phyloP scores from a whole-genome alignment of 768 basidiomycete species.

The Lactarius sanguifluus region DNA sequence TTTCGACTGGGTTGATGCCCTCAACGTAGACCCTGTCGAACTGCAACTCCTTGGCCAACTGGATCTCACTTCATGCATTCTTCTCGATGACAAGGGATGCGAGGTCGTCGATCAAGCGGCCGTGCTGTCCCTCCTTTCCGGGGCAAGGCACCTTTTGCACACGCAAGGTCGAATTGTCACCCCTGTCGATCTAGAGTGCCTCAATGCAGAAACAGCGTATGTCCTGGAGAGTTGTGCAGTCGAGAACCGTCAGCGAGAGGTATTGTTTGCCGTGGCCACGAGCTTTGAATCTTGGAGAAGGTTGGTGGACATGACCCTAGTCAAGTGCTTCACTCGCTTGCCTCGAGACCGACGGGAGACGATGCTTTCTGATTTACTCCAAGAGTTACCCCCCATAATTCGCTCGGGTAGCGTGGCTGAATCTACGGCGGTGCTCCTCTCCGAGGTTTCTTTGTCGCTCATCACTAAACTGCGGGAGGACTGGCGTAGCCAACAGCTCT shows the following conservation, averaged over 20 bases:
- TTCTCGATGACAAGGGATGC: conserved; percentile 68
- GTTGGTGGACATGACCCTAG: conserved; percentile 79
- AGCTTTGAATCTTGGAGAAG: conserved; percentile 86
- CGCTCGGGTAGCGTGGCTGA: conserved; percentile 65
- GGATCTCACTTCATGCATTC: conserved; percentile 68
- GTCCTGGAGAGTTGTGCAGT: conserved; percentile 80
- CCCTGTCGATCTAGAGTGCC: conserved; percentile 59
- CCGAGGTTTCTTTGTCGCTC: conserved; percentile 76
- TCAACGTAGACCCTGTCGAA: conserved; percentile 55
- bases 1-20: conserved; percentile 84
- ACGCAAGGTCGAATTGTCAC: conserved; percentile 66
- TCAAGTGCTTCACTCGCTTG: conserved; percentile 82
- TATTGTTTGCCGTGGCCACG: conserved; percentile 64
- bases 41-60: conserved; percentile 65
- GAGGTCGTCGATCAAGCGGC: conserved; percentile 78
- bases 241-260: conserved; percentile 85
- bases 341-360: conserved; percentile 82
- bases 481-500: conserved; percentile 65
- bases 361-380: conserved; percentile 87
- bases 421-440: conserved; percentile 75
- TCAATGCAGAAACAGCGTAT: conserved; percentile 68
- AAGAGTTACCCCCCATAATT: conserved; percentile 72
- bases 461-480: conserved; percentile 91
- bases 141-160: conserved; percentile 60
- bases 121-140: conserved; percentile 65